These are phyloP conservation scores for Erigeron canadensis DNA, from an alignment of 129 eudicot species.

Conservation along the genomic window DNA sequence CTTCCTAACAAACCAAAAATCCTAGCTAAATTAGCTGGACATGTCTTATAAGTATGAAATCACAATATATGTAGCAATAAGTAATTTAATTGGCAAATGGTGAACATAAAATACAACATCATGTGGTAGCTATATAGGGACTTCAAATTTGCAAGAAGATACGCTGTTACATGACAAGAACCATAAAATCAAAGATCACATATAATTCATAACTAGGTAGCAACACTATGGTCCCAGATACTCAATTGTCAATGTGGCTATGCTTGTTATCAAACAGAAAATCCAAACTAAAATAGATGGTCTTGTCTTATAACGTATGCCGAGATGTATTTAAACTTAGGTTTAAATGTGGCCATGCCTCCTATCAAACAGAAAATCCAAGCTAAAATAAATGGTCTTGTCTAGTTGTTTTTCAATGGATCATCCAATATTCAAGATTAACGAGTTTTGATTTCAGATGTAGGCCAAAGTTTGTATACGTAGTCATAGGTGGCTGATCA, in stretches of 20 bases:
- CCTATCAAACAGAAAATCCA: neutral
- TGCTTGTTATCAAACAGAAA: neutral
- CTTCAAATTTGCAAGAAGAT: no score
- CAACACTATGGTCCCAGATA: neutral
- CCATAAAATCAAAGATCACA: no score
- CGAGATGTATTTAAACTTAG: no score
- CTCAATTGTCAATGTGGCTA: neutral
- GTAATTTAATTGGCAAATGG: neutral
- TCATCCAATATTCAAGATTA: no score
- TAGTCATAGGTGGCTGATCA: no score
- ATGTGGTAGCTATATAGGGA: neutral
- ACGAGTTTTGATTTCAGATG: no score
- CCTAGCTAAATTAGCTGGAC: neutral
- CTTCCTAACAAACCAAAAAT: neutral
- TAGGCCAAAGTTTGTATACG: no score
- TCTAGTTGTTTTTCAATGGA: no score
- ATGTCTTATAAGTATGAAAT: neutral
- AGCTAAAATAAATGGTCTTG: neutral
- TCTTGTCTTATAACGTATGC: neutral
- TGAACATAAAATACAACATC: neutral
- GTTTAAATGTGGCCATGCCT: constrained; percentile 4
- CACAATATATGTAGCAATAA: no score
- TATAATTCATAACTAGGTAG: no score
- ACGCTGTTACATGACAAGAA: no score
- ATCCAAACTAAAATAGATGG: neutral